phyloP scores from a whole-genome alignment of 106 monocot genomes.

The Ottelia alismoides region DNA sequence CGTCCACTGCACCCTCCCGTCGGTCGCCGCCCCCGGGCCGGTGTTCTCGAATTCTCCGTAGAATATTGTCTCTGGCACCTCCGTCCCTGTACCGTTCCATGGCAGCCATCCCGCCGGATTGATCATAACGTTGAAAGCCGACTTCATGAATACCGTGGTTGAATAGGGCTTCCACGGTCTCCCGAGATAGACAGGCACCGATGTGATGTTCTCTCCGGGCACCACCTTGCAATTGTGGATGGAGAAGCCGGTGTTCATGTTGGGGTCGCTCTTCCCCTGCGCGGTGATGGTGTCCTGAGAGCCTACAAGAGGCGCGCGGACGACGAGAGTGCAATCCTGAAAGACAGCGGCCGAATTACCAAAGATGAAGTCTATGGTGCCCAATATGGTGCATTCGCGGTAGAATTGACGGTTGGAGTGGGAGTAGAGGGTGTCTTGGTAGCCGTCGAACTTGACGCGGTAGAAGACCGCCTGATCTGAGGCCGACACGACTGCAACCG shows the following conservation, averaged over 20 bases:
- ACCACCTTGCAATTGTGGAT: constrained; percentile 49
- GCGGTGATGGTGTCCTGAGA: constrained; percentile 61
- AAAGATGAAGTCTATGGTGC: constrained; percentile 73
- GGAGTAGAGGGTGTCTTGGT: constrained; percentile 67
- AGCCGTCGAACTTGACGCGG: constrained; percentile 48
- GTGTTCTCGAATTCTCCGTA: constrained; percentile 34
- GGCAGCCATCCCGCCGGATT: constrained; percentile 32
- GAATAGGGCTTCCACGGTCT: constrained; percentile 38
- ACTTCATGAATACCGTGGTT: constrained; percentile 29
- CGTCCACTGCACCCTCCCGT: constrained; percentile 17
- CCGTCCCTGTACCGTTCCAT: constrained; percentile 15
- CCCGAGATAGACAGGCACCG: constrained; percentile 11
- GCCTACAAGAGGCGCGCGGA: constrained; percentile 35
- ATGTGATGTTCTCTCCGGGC: constrained; percentile 18
- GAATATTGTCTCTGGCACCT: constrained; percentile 19
- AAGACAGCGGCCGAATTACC: constrained; percentile 37
- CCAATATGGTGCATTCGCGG: constrained; percentile 20
- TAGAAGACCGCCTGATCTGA: constrained; percentile 35
- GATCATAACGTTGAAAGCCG: constrained; percentile 22
- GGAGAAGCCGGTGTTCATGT: constrained; percentile 18
- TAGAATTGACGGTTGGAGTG: constrained; percentile 31
- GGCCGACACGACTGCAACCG: constrained; percentile 18
- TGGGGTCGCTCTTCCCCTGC: constrained; percentile 28
- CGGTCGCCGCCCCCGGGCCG: constrained; percentile 22
- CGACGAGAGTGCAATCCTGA: constrained; percentile 48